Evolutionary conservation across 352 stramenopile genomes (phyloP), one percentile per base, ranked within the genome.

Genomic region (Phytopythium mirpurense): DNA sequence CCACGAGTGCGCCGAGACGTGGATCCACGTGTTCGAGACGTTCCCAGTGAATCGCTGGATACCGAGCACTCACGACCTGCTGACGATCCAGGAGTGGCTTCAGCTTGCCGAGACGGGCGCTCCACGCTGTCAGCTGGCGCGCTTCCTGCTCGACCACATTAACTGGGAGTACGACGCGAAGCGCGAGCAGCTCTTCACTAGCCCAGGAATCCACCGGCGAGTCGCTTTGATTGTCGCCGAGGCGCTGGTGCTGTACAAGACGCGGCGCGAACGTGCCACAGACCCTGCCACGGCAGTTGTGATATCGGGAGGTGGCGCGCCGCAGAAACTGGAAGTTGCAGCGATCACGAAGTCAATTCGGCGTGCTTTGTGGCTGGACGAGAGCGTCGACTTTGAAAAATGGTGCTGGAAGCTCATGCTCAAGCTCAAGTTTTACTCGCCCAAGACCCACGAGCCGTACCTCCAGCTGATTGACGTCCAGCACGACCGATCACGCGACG

Each of bases 391-490:
- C 57, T 93, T 95, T 45, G 69, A 86, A 23, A 72, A 80, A 12
- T 95, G 84, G 84, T 92, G 82, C 57, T 95, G 84, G 84, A 83
- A 77, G 51, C 44, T 92, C 2, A 86, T 95, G 59, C 70, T 93
- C 2, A 91, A 89, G 56, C 66, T 95, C 37, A 72, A 76, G 16
- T 93, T 95, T 63, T 90, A 95, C 55, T 89, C 80, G 10, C 77
- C 77, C 2, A 68, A 67, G 21, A 80, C 74, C 1, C 77, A 89
- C 24, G 63, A 87, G 29, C 82, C 84, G 7, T 73, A 90, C 46
- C 45, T 93, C 1, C 61, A 67, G 19, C 65, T 92, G 2, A 88
- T 95, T 23, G 69, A 90, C 55, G 62, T 95, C n/a, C 62, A 70
- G 18, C 74, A 75, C 16, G 82, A 93, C 57, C 72, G 83, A 5